Conservation (phyloP, 2,329 filamentous ascomycete genomes). For the Lanzia echinophila region DNA sequence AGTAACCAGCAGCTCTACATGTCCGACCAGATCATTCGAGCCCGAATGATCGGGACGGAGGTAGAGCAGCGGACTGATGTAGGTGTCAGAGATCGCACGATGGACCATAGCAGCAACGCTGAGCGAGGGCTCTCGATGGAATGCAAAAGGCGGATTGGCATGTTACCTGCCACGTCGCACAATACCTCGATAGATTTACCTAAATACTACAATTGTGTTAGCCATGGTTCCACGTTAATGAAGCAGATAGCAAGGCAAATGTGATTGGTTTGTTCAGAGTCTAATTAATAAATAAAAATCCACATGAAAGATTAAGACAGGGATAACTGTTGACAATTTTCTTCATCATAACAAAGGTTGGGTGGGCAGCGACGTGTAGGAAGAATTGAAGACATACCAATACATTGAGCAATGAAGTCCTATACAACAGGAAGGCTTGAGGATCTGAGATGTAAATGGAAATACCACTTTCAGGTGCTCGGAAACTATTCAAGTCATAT, state of each 20-base stretch:
- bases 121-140: too few species aligned
- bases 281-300: constrained; percentile 11
- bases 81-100: too few species aligned
- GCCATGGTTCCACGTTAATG: background rate
- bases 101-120: too few species aligned
- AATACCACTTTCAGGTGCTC: background rate
- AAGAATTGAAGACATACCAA: constrained; percentile 6
- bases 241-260: background rate
- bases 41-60: background rate
- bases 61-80: background rate
- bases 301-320: constrained; percentile 12
- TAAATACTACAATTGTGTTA: background rate
- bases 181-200: background rate
- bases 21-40: background rate
- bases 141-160: too few species aligned
- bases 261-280: constrained; percentile 8
- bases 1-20: background rate
- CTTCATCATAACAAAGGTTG: constrained; percentile 7
- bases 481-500: background rate
- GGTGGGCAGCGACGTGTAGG: background rate
- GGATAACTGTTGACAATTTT: constrained; percentile 12
- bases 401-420: background rate
- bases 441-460: background rate
- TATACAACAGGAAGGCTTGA: background rate
- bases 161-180: background rate